phyloP scores from a whole-genome alignment of 139 green algal genomes.

The Chlamydomonas schloesseri region DNA sequence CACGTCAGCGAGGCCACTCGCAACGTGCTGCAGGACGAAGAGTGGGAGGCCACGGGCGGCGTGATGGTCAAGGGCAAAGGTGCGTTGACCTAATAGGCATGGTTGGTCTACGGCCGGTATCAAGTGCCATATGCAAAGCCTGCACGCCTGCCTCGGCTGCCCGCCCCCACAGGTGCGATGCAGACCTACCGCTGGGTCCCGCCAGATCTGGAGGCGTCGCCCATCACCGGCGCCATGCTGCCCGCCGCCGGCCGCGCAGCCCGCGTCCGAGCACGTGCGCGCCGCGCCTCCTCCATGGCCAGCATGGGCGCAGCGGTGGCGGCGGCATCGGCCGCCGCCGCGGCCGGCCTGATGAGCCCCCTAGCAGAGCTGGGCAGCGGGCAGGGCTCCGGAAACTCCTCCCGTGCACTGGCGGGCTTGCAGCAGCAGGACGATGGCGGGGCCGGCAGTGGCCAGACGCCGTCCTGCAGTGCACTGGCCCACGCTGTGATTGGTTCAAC shows the following conservation, averaged over 20 bases:
- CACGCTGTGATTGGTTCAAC: too few relatives aligned
- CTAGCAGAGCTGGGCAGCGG: too few relatives aligned
- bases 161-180: too few relatives aligned
- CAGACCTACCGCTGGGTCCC: constrained; percentile 24
- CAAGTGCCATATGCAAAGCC: too few relatives aligned
- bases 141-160: too few relatives aligned
- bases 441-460: too few relatives aligned
- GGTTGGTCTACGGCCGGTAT: too few relatives aligned
- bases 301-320: not conserved
- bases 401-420: too few relatives aligned
- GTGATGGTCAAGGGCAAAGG: constrained; percentile 43
- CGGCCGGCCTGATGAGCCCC: not conserved
- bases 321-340: not conserved
- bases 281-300: constrained; percentile 13
- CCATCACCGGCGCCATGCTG: too few relatives aligned
- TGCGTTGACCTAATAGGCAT: not conserved
- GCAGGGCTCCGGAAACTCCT: too few relatives aligned
- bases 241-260: not conserved
- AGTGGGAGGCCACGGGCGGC: constrained; percentile 1
- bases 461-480: too few relatives aligned
- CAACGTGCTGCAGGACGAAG: not conserved
- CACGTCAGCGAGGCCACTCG: not conserved
- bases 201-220: not conserved
- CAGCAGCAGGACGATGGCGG: too few relatives aligned
- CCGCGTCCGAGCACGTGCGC: not conserved